Conservation (phyloP, 371 early-diverging fungal species). For the Saksenaea oblongispora region DNA sequence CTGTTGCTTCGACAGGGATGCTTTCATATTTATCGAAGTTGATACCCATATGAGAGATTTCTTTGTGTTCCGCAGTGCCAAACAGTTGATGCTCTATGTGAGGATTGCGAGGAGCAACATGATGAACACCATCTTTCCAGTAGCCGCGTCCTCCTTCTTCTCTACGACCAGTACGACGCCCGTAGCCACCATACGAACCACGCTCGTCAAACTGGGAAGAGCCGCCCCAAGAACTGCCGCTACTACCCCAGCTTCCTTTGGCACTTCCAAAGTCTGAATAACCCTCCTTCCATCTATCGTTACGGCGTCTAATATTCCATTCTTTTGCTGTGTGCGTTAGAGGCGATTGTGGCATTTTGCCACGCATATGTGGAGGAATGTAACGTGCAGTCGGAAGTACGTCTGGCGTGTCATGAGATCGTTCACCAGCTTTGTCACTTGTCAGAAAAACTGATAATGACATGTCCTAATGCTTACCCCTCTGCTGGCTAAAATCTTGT, state of each 20-base stretch:
- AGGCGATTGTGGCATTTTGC: not conserved
- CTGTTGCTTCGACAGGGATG: conserved; percentile 91
- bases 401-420: not conserved
- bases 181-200: conserved; percentile 42
- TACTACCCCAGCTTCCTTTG: conserved; percentile 42
- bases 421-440: not conserved
- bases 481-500: too few species aligned
- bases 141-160: conserved; percentile 50
- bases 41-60: conserved; percentile 77
- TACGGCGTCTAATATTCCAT: conserved; percentile 9
- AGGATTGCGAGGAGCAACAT: conserved; percentile 64
- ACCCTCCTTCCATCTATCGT: conserved; percentile 20
- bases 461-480: too few species aligned
- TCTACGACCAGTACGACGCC: conserved; percentile 39
- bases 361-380: conserved; percentile 39
- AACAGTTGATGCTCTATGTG: conserved; percentile 77
- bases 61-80: conserved; percentile 63
- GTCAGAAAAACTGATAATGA: not conserved
- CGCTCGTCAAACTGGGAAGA: conserved; percentile 36
- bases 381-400: conserved; percentile 14
- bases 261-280: conserved; percentile 25
- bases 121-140: conserved; percentile 70
- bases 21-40: conserved; percentile 95
- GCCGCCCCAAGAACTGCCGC: conserved; percentile 26
- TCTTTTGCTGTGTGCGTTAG: conserved; percentile 9